Conservation (phyloP, 768 basidiomycete species). For the Dacryopinax spathularia region DNA sequence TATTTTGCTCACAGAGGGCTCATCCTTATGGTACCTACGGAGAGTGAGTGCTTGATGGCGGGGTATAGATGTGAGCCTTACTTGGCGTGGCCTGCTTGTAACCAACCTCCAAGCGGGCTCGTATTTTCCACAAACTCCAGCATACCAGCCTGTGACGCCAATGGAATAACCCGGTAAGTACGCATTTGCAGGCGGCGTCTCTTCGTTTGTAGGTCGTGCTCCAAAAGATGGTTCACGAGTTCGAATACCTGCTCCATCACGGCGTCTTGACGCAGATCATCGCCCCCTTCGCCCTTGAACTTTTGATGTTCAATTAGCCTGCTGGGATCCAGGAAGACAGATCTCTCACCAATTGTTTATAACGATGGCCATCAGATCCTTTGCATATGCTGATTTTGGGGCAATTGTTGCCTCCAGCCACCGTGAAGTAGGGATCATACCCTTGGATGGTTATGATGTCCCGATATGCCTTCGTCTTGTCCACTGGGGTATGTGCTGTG, state of each 20-base stretch:
- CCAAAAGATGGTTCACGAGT: conserved; percentile 67
- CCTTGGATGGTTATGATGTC: conserved; percentile 51
- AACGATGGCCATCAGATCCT: conserved; percentile 48
- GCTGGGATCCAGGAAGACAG: not conserved
- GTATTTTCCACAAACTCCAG: conserved; percentile 86
- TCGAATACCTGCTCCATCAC: conserved; percentile 98
- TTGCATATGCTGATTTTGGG: conserved; percentile 67
- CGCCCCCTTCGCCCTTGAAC: conserved; percentile 85
- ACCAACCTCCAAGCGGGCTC: conserved; percentile 45
- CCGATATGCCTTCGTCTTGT: conserved; percentile 52
- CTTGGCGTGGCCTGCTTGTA: conserved; percentile 41
- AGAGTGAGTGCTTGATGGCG: not conserved
- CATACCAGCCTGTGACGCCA: conserved; percentile 65
- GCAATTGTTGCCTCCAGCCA: conserved; percentile 62
- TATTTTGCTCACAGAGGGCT: not conserved
- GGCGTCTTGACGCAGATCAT: conserved; percentile 92
- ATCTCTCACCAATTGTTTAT: conserved; percentile 63
- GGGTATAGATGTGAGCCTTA: conserved; percentile 8
- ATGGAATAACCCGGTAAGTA: conserved; percentile 79
- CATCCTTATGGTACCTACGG: not conserved
- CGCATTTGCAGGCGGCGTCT: conserved; percentile 59
- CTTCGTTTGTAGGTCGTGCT: conserved; percentile 57
- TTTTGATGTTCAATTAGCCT: conserved; percentile 20
- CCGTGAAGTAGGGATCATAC: conserved; percentile 45
- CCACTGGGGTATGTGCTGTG: conserved; percentile 57